phyloP scores from a whole-genome alignment of 495 filamentous ascomycete species.

The Saxophila tyrrhenica region DNA sequence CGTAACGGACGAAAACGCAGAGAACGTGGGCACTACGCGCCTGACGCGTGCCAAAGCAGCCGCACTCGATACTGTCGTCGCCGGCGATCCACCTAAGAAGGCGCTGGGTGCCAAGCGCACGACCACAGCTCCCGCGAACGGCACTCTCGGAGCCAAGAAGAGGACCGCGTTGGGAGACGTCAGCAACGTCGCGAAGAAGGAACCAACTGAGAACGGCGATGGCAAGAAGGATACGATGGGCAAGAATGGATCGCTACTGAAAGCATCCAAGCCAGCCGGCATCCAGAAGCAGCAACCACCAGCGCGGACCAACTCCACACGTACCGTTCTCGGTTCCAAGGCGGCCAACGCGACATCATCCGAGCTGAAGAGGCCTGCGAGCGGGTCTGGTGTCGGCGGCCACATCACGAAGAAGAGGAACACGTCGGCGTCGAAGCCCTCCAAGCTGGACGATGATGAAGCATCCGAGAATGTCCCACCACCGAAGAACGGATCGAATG shows the following conservation, averaged over 20 bases:
- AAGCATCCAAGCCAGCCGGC: conserved; percentile 62
- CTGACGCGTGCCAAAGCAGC: conserved; percentile 88
- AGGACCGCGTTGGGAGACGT: conserved; percentile 62
- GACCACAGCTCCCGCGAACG: conserved; percentile 34
- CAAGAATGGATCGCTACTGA: conserved; percentile 53
- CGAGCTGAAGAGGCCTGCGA: conserved; percentile 58
- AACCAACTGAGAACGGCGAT: conserved; percentile 41
- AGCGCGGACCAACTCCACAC: conserved; percentile 49
- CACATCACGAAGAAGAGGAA: conserved; percentile 50
- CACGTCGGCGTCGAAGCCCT: conserved; percentile 38
- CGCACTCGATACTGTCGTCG: conserved; percentile 45
- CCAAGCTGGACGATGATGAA: conserved; percentile 46
- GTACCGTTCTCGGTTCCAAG: conserved; percentile 52
- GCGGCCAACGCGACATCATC: conserved; percentile 38
- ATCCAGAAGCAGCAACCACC: conserved; percentile 59
- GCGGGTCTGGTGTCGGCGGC: conserved; percentile 55
- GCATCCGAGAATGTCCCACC: conserved; percentile 47
- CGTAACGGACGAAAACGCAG: conserved; percentile 84
- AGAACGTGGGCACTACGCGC: conserved; percentile 69
- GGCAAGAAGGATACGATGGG: conserved; percentile 56
- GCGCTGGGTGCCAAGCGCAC: conserved; percentile 62
- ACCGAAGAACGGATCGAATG: conserved; percentile 33
- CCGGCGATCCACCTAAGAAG: conserved; percentile 51
- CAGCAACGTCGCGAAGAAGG: conserved; percentile 77
- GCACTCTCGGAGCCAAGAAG: conserved; percentile 26